phyloP scores from a whole-genome alignment of 192 early-diverging fungal species.

The Coemansia sp. region DNA sequence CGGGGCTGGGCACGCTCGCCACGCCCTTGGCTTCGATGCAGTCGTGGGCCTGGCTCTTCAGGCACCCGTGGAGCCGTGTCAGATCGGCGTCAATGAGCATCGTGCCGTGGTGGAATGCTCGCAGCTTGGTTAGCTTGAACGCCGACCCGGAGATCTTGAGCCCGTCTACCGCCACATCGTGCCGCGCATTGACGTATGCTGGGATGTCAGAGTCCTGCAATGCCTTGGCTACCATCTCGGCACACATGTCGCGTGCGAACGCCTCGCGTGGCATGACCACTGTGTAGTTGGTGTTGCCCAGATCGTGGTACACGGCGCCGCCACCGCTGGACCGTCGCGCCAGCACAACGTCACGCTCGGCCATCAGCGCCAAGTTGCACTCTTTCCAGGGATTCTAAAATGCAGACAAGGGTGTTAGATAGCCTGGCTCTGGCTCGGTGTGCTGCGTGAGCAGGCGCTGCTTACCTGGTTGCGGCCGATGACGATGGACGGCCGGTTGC shows the following conservation, averaged over 20 bases:
- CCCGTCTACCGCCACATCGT: conserved; percentile 84
- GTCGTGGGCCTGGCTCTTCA: conserved; percentile 53
- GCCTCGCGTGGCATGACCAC: conserved; percentile 84
- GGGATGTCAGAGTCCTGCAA: conserved; percentile 74
- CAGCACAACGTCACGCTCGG: conserved; percentile 66
- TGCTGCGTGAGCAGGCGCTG: background rate
- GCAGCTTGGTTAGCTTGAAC: conserved; percentile 78
- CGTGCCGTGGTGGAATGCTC: conserved; percentile 96
- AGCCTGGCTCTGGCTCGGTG: background rate
- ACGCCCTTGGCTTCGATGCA: conserved; percentile 84
- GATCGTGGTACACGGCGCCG: conserved; percentile 94
- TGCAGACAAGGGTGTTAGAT: conserved; percentile 2
- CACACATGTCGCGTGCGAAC: conserved; percentile 75
- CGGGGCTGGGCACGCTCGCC: conserved; percentile 82
- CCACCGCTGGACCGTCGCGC: conserved; percentile 88
- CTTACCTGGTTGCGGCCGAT: conserved; percentile 90
- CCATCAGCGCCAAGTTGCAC: conserved; percentile 75
- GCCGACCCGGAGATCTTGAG: conserved; percentile 93
- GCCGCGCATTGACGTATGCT: conserved; percentile 77
- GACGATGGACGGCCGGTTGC: conserved; percentile 84
- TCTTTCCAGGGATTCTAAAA: conserved; percentile 94
- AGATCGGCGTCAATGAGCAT: conserved; percentile 95
- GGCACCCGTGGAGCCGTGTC: conserved; percentile 48
- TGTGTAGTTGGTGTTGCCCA: conserved; percentile 95
- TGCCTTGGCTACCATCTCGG: conserved; percentile 72